Percentiles rank a stretch among this genome's conserved stretches.
Evolutionary conservation across 2,329 filamentous ascomycete species (phyloP).

Genomic region (Colletotrichum incanum): DNA sequence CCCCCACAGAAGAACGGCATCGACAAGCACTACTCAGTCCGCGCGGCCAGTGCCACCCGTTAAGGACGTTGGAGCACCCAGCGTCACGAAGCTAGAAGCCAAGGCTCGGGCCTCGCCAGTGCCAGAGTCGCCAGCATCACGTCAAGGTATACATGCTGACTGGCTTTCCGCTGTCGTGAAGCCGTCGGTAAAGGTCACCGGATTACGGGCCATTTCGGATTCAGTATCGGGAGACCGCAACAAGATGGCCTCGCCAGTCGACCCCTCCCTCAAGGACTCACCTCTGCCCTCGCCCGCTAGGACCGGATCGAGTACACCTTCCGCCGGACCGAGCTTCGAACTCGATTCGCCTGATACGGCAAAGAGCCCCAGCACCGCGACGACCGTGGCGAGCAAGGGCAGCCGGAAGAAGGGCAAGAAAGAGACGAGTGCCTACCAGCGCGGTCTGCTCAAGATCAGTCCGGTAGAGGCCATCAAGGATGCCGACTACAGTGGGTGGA

Average conservation of each 20-base stretch:
- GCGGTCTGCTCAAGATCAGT: constrained; percentile 84
- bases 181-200: constrained; percentile 67
- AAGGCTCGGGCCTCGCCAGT: constrained; percentile 55
- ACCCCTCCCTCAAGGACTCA: constrained; percentile 67
- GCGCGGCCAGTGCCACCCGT: constrained; percentile 65
- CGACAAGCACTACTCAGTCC: constrained; percentile 71
- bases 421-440: constrained; percentile 92
- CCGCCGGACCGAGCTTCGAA: constrained; percentile 80
- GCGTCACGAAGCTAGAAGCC: constrained; percentile 74
- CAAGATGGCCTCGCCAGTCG: constrained; percentile 66
- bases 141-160: constrained; percentile 65
- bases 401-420: constrained; percentile 87
- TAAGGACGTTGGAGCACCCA: constrained; percentile 69
- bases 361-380: constrained; percentile 68
- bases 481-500: constrained; percentile 97
- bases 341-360: constrained; percentile 80
- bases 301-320: constrained; percentile 82
- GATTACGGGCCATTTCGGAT: constrained; percentile 90
- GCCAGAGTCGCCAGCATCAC: constrained; percentile 60
- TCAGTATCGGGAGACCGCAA: constrained; percentile 71
- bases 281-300: constrained; percentile 76
- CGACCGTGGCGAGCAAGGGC: constrained; percentile 64
- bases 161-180: constrained; percentile 70
- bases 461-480: constrained; percentile 87
- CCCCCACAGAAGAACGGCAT: constrained; percentile 73